Evolutionary conservation across 2,329 filamentous ascomycete species (phyloP).

Genomic region (Waltergamsia citrina): DNA sequence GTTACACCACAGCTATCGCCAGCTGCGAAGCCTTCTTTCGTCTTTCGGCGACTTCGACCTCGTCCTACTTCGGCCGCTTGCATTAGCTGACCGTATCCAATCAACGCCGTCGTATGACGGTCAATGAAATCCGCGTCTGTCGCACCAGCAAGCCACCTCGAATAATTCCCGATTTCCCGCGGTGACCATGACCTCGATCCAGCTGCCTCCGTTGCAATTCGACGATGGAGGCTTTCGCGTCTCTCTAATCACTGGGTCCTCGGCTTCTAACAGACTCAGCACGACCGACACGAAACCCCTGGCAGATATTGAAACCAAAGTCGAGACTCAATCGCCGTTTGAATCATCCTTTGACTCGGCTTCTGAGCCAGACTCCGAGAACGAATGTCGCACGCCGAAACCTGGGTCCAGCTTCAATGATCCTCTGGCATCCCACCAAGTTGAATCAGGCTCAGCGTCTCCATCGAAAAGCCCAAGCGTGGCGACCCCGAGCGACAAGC

Average conservation of each 20-base stretch:
- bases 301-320: neutral
- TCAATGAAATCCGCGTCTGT: neutral
- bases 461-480: too few relatives aligned
- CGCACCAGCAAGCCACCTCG: neutral
- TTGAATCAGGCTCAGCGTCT: too few relatives aligned
- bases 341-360: too few relatives aligned
- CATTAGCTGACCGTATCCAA: neutral
- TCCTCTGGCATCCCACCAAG: too few relatives aligned
- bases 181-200: slow-evolving; percentile 5
- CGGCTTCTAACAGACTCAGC: neutral
- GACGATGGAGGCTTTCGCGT: slow-evolving; percentile 5
- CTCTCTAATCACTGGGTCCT: slow-evolving; percentile 2
- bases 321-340: too few relatives aligned
- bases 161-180: neutral
- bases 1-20: slow-evolving; percentile 3
- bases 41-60: neutral
- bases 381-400: too few relatives aligned
- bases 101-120: neutral
- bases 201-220: slow-evolving; percentile 6
- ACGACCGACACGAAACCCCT: neutral
- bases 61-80: neutral
- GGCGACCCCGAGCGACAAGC: too few relatives aligned
- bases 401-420: too few relatives aligned
- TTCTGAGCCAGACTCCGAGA: too few relatives aligned
- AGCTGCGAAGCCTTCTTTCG: too few relatives aligned